These are phyloP conservation scores for Ascodesmis nigricans DNA, from an alignment of 495 filamentous ascomycete genomes.

Conservation along the genomic window DNA sequence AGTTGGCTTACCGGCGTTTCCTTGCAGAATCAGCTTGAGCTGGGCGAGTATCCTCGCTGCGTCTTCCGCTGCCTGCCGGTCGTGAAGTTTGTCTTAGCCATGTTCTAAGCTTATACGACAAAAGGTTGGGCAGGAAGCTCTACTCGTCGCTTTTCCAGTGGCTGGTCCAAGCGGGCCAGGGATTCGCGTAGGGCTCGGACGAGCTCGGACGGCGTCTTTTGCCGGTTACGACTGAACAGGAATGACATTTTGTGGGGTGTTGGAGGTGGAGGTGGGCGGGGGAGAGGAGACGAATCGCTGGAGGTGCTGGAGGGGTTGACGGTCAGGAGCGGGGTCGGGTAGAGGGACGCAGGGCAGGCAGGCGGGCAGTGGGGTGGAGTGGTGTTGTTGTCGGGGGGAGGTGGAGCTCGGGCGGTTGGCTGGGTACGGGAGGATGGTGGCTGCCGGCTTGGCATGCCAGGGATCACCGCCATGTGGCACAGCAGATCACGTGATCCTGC, in stretches of 20 bases:
- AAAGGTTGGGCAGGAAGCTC: background rate
- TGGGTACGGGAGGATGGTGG: too few species aligned
- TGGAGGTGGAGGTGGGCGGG: background rate
- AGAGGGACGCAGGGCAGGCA: too few species aligned
- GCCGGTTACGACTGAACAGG: conserved; percentile 52
- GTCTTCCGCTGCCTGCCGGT: conserved; percentile 51
- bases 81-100: too few species aligned
- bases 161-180: conserved; percentile 29
- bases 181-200: conserved; percentile 30
- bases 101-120: conserved; percentile 12
- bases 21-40: conserved; percentile 67
- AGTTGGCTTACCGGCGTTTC: conserved; percentile 43
- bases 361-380: too few species aligned
- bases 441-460: too few species aligned
- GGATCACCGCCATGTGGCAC: too few species aligned
- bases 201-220: conserved; percentile 35
- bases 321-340: too few species aligned
- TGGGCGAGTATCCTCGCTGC: conserved; percentile 53
- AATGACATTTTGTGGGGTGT: conserved; percentile 47
- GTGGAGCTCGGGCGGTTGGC: too few species aligned
- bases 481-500: too few species aligned
- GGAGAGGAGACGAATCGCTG: too few species aligned
- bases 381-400: too few species aligned
- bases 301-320: too few species aligned
- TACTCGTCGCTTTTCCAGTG: conserved; percentile 27